Base-by-base conservation (phyloP, 306 rosid species). In the Styphnolobium japonicum region DNA sequence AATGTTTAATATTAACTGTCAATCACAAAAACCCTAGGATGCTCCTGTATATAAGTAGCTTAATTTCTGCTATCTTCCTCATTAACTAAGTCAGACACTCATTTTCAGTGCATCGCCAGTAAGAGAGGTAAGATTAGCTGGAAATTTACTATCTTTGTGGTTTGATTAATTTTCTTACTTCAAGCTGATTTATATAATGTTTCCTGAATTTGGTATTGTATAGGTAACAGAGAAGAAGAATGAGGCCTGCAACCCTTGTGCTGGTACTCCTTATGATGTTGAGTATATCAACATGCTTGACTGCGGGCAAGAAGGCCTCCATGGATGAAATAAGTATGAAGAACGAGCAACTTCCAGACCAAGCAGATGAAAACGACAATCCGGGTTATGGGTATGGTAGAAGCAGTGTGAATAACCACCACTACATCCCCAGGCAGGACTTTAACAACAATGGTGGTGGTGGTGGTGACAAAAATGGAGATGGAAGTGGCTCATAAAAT, bases 361-460 rank as follows among this genome's bases (percentile, higher is more conserved):
- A 49, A 9, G 79, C 67, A 9, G 57, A 36, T 36, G 61, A 68
- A 10, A 53, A 74, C 2, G 42, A 16, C 3, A 48, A 53, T 63
- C 49, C 51, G 14, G 40, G 48, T 31, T 23, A 57, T 10, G 73
- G 70, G 29, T 33, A 43, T 25, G 40, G 79, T 40, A 63, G 71
- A 57, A 48, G 31, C 43, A 51, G 36, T 37, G 79, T 52, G 39
- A 76, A 56, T 25, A 74, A 75, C 46, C 89, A 82, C 48, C 84
- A 75, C 67, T 37, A 68, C 29, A 75, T 82, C 18, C 89, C 82
- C 10, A 37, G 80, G 53, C 42, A 75, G 18, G 68, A 82, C 22
- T 82, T 37, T 18, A 61, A 76, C 65, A 45, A 48, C 51, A 15
- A 15, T 10, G 36, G 46, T 19, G 77, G n/a, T n/a, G 77, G n/a